Conservation (phyloP, 1,139 yeast genomes). For the Candida tetrigidarum region DNA sequence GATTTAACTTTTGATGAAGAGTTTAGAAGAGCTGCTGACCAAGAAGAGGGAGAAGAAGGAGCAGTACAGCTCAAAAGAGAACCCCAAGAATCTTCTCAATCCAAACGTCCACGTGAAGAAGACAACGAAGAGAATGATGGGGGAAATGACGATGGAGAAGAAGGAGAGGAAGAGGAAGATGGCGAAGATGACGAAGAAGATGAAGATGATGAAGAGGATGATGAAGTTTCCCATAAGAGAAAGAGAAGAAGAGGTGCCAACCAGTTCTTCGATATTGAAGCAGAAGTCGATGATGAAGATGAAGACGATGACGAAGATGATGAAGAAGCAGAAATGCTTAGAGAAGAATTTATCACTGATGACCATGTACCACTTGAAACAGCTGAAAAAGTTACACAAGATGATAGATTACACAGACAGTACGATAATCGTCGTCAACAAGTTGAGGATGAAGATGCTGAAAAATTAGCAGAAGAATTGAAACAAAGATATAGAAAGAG, state of each 20-base stretch:
- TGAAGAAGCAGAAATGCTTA: conserved; percentile 82
- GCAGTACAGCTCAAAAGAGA: conserved; percentile 11
- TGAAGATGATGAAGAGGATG: conserved; percentile 57
- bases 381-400: conserved; percentile 48
- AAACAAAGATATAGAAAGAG: conserved; percentile 92
- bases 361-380: conserved; percentile 58
- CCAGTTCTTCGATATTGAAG: conserved; percentile 97
- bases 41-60: conserved; percentile 13
- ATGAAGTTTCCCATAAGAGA: conserved; percentile 46
- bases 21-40: conserved; percentile 17
- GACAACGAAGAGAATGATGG: conserved; percentile 24
- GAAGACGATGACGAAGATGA: conserved; percentile 92
- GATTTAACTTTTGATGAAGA: conserved; percentile 20
- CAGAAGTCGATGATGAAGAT: conserved; percentile 98
- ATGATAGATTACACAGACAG: conserved; percentile 85
- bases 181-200: conserved; percentile 69
- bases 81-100: not conserved
- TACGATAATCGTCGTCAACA: conserved; percentile 90
- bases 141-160: conserved; percentile 57
- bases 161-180: conserved; percentile 53
- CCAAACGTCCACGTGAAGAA: conserved; percentile 6
- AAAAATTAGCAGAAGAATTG: conserved; percentile 88
- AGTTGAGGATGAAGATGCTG: conserved; percentile 94
- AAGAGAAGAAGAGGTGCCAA: conserved; percentile 76
- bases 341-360: conserved; percentile 83